These are phyloP conservation scores for Populus pruinosa DNA, from an alignment of 345 rosid genomes.

Conservation along the genomic window DNA sequence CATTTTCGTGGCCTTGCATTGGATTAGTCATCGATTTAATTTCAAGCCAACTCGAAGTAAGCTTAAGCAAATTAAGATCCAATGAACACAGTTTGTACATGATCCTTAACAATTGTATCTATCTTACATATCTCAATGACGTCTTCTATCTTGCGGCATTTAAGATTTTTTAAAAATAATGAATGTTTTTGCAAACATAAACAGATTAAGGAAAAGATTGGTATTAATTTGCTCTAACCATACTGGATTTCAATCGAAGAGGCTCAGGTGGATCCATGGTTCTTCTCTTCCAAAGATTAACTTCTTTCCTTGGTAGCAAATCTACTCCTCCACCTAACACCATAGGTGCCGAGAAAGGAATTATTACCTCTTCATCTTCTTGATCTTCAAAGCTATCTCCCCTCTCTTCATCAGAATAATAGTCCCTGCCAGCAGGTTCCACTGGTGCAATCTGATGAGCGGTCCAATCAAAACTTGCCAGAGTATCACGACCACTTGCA, in stretches of 20 bases:
- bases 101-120: background rate
- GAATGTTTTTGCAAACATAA: background rate
- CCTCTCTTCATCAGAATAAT: constrained; percentile 49
- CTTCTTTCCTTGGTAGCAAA: constrained; percentile 59
- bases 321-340: constrained; percentile 27
- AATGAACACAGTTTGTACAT: background rate
- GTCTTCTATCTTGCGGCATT: background rate
- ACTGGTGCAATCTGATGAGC: constrained; percentile 55
- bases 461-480: constrained; percentile 62
- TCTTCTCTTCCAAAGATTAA: constrained; percentile 90
- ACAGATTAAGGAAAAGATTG: background rate
- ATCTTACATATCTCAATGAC: background rate
- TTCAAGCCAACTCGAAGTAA: no score
- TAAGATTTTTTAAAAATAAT: background rate
- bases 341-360: constrained; percentile 80
- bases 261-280: constrained; percentile 71
- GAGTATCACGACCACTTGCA: constrained; percentile 61
- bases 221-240: background rate
- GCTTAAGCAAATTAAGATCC: no score
- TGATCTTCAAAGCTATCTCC: constrained; percentile 24
- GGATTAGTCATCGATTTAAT: no score
- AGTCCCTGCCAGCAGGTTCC: constrained; percentile 40
- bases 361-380: constrained; percentile 34
- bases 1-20: background rate
- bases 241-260: constrained; percentile 44